Conservation (phyloP, 2,329 filamentous ascomycete species). For the Metarhizium album region DNA sequence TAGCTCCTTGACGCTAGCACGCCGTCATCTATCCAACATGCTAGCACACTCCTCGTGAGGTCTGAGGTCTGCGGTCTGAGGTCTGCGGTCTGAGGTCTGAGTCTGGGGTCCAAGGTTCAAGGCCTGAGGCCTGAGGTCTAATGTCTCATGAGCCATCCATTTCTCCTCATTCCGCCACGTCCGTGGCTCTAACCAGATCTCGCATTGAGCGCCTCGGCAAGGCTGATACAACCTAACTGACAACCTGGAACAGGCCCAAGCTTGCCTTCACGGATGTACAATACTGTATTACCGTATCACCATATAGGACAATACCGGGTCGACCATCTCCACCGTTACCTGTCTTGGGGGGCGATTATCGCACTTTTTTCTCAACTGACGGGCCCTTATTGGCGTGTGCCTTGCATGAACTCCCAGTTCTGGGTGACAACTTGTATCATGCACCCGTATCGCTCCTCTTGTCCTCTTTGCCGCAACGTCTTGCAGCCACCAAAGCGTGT, state of each 20-base stretch:
- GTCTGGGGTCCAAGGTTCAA: too few species aligned
- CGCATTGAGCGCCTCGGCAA: constrained; percentile 8
- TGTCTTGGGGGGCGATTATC: background rate
- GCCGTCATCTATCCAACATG: background rate
- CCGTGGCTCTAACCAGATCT: constrained; percentile 6
- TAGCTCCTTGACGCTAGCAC: background rate
- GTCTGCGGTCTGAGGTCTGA: too few species aligned
- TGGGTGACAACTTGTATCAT: background rate
- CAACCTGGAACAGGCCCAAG: constrained; percentile 11
- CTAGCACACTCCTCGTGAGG: background rate
- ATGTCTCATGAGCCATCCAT: too few species aligned
- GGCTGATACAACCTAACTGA: constrained; percentile 9
- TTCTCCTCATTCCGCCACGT: background rate
- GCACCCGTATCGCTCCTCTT: background rate
- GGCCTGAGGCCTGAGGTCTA: too few species aligned
- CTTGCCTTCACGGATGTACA: constrained; percentile 1
- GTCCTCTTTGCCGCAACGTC: background rate
- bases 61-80: too few species aligned
- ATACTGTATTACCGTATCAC: background rate
- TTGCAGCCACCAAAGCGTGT: background rate
- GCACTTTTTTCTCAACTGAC: background rate
- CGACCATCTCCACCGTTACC: too few species aligned
- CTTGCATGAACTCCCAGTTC: constrained; percentile 10
- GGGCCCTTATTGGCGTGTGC: constrained; percentile 12
- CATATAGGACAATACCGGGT: constrained; percentile 2